Conservation (phyloP, 768 basidiomycete species). For the Tylopilus cervinicoccineus region DNA sequence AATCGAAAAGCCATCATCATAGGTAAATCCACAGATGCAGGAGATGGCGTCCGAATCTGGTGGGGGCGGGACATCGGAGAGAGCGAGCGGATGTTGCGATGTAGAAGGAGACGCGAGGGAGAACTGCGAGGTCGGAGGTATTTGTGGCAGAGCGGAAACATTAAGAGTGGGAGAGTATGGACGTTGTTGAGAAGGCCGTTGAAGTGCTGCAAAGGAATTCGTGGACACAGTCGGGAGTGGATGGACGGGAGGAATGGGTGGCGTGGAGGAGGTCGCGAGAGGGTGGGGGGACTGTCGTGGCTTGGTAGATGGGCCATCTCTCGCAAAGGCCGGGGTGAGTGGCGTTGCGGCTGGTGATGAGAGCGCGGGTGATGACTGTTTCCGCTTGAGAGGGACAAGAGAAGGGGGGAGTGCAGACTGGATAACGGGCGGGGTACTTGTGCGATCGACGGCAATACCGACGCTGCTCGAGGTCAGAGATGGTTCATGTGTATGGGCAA, state of each 20-base stretch:
- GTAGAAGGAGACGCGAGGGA: slow-evolving; percentile 19
- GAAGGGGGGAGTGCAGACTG: slow-evolving; percentile 23
- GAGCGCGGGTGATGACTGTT: slow-evolving; percentile 27
- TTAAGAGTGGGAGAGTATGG: slow-evolving; percentile 18
- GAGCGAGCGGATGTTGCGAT: slow-evolving; percentile 17
- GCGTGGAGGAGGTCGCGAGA: slow-evolving; percentile 14
- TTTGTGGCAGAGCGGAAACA: slow-evolving; percentile 12
- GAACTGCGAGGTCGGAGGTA: slow-evolving; percentile 11
- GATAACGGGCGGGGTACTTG: slow-evolving; percentile 16
- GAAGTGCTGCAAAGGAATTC: slow-evolving; percentile 13
- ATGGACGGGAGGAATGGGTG: slow-evolving; percentile 10
- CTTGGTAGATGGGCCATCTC: slow-evolving; percentile 12
- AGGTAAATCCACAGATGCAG: slow-evolving; percentile 71
- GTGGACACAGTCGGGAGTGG: slow-evolving; percentile 9
- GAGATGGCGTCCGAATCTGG: slow-evolving; percentile 47
- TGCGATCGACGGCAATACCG: slow-evolving; percentile 26
- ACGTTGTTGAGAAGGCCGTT: slow-evolving; percentile 13
- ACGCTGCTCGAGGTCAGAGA: slow-evolving; percentile 23
- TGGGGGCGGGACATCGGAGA: slow-evolving; percentile 21
- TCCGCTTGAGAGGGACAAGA: slow-evolving; percentile 42
- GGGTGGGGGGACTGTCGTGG: slow-evolving; percentile 16
- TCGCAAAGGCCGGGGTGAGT: not conserved
- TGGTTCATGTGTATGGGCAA: slow-evolving; percentile 24
- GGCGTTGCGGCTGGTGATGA: slow-evolving; percentile 8
- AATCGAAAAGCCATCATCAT: slow-evolving; percentile 83